Conservation (phyloP, 139 green algal species). For the Coelastrella sp. region DNA sequence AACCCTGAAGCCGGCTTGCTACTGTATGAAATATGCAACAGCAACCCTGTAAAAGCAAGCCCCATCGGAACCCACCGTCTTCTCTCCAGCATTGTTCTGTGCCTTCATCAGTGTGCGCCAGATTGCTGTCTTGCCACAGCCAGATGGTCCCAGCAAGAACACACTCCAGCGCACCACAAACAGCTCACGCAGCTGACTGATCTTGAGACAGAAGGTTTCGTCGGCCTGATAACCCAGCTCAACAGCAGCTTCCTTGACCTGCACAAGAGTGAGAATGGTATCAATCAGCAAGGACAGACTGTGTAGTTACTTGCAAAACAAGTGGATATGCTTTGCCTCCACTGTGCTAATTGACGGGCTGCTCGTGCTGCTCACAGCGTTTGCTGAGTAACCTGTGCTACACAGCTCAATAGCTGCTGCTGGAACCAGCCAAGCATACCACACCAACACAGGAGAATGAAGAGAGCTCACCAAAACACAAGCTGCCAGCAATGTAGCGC, state of each 20-base stretch:
- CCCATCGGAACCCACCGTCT: conserved; percentile 55
- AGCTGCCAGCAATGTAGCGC: background rate
- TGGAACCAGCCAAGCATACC: too few species aligned
- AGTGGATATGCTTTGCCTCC: too few species aligned
- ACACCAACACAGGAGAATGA: too few species aligned
- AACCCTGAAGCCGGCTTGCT: background rate
- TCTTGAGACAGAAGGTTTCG: conserved; percentile 91
- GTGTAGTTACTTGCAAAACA: too few species aligned
- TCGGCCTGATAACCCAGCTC: conserved; percentile 92
- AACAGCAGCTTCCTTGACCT: conserved; percentile 78
- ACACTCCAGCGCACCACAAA: conserved; percentile 94
- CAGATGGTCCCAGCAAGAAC: conserved; percentile 92
- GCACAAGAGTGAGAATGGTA: background rate
- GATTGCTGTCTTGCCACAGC: conserved; percentile 94
- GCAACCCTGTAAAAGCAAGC: too few species aligned
- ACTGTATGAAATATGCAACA: background rate
- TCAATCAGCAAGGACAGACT: background rate
- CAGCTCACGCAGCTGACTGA: conserved; percentile 87
- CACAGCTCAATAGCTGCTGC: too few species aligned
- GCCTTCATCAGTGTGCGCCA: conserved; percentile 92
- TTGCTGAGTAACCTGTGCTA: too few species aligned
- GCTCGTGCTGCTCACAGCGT: too few species aligned
- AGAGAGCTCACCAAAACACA: too few species aligned
- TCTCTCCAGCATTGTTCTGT: conserved; percentile 81
- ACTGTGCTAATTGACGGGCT: too few species aligned